These are phyloP conservation scores for Neophaeococcomyces mojaviensis DNA, from an alignment of 2,329 filamentous ascomycete species.

Conservation along the genomic window DNA sequence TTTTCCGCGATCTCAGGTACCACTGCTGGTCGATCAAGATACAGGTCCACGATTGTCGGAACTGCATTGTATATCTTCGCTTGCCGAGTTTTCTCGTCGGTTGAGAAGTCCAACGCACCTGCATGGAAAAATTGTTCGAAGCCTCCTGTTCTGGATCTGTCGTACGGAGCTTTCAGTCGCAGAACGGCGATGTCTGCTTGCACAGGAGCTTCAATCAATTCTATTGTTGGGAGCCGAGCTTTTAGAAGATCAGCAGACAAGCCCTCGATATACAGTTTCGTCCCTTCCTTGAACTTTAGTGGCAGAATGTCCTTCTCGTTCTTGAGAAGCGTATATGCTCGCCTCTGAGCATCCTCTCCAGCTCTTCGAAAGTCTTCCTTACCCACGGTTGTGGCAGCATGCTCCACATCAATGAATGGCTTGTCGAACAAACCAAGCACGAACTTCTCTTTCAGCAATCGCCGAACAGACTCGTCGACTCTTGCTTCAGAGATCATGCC, in stretches of 20 bases:
- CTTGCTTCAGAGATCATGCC: constrained; percentile 36
- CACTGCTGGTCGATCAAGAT: constrained; percentile 20
- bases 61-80: constrained; percentile 2
- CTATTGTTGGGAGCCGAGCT: background rate
- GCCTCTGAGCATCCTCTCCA: constrained; percentile 9
- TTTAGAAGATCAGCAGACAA: background rate
- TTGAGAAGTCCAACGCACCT: constrained; percentile 9
- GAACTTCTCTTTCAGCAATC: constrained; percentile 45
- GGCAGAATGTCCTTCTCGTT: constrained; percentile 11
- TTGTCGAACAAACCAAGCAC: constrained; percentile 46
- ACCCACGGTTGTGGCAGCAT: constrained; percentile 7
- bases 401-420: constrained; percentile 39
- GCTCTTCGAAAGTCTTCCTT: constrained; percentile 6
- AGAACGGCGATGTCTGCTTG: constrained; percentile 12
- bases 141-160: constrained; percentile 9
- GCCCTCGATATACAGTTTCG: constrained; percentile 11
- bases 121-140: constrained; percentile 15
- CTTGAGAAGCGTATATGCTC: constrained; percentile 13
- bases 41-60: constrained; percentile 10
- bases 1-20: constrained; percentile 36
- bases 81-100: constrained; percentile 4
- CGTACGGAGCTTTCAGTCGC: constrained; percentile 10
- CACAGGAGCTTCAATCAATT: background rate
- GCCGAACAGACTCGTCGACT: constrained; percentile 40
- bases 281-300: background rate